Conservation (phyloP, 208 protist genomes). For the Leishmania lainsoni region DNA sequence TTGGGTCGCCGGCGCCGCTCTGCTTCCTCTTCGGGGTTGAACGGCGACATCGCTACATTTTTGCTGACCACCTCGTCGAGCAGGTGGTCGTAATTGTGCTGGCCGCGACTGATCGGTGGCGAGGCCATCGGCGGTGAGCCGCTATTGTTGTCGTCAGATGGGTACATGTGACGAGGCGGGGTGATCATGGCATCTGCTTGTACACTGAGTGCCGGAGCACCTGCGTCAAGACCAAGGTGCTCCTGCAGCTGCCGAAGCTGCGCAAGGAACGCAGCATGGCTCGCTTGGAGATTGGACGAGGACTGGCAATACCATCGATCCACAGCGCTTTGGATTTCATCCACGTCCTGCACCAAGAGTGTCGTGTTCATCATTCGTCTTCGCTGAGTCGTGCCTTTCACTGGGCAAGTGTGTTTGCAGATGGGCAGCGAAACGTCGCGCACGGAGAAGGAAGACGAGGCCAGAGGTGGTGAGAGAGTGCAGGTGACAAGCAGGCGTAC, state of each 20-base stretch:
- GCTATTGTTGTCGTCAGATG: conserved; percentile 35
- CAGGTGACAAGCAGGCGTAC: neutral
- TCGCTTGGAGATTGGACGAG: conserved; percentile 37
- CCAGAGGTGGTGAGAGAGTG: neutral
- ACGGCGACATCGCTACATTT: conserved; percentile 26
- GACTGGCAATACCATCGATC: conserved; percentile 70
- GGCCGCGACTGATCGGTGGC: conserved; percentile 45
- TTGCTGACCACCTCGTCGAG: conserved; percentile 46
- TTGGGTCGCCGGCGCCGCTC: conserved; percentile 59
- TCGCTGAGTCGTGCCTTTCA: neutral
- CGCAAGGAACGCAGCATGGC: conserved; percentile 40
- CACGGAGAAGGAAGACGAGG: neutral
- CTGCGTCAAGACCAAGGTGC: conserved; percentile 35
- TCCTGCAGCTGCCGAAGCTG: conserved; percentile 64
- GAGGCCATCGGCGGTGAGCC: conserved; percentile 65
- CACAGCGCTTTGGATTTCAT: conserved; percentile 63
- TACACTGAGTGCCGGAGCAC: conserved; percentile 1
- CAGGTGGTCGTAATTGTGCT: conserved; percentile 59
- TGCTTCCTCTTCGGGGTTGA: conserved; percentile 39
- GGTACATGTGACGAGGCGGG: conserved; percentile 45
- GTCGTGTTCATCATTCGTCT: conserved; percentile 34
- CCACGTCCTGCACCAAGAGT: conserved; percentile 59
- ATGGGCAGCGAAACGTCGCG: neutral
- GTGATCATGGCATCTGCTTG: conserved; percentile 47
- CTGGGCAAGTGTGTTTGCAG: neutral